Percentiles rank a stretch among this genome's conserved stretches.
These are phyloP conservation scores for Chionographis japonica DNA, from an alignment of 106 monocot genomes.

Conservation along the genomic window DNA sequence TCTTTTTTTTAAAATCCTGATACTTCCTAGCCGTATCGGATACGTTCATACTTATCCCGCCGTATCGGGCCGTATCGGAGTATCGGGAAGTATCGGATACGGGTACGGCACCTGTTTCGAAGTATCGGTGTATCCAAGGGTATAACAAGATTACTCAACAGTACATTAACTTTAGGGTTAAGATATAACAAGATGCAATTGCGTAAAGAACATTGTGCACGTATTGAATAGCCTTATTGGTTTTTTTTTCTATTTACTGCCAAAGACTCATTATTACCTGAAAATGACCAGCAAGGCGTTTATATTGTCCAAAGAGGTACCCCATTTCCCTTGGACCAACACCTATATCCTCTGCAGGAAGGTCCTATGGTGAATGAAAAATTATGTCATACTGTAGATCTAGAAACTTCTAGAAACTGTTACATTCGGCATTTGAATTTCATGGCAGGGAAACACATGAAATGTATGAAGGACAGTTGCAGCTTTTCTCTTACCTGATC, in stretches of 20 bases:
- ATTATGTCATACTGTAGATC: constrained; percentile 7
- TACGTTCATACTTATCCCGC: no score
- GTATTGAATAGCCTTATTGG: neutral
- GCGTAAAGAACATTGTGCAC: no score
- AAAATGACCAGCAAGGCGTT: constrained; percentile 88
- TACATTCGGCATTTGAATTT: neutral
- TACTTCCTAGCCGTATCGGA: no score
- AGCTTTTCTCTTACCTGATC: constrained; percentile 64
- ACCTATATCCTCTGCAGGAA: constrained; percentile 96
- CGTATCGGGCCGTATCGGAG: no score
- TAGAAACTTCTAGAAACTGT: constrained; percentile 1
- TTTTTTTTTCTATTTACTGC: neutral
- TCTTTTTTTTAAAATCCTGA: no score
- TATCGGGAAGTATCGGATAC: no score
- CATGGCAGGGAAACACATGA: neutral
- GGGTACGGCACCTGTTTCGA: no score
- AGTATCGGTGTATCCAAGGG: no score
- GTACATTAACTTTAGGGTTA: no score
- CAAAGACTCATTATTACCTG: constrained; percentile 55
- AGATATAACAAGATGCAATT: no score
- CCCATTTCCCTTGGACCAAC: constrained; percentile 99
- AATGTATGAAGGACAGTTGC: neutral
- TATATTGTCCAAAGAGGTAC: constrained; percentile 94
- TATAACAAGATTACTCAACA: no score
- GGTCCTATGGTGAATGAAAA: constrained; percentile 60